Conservation (phyloP, 2,329 filamentous ascomycete species). For the Fusarium sp. region DNA sequence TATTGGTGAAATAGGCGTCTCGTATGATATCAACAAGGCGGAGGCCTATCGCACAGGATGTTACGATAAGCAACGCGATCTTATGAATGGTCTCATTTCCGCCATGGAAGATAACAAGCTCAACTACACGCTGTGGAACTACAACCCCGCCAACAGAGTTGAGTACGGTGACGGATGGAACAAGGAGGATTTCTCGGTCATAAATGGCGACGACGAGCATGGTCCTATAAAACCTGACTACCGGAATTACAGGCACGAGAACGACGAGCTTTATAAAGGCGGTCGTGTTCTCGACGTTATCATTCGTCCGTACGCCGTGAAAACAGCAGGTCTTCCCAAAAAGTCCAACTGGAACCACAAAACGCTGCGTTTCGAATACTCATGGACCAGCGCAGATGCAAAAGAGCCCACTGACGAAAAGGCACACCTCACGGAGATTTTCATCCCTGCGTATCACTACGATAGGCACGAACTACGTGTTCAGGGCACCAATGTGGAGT, state of each 20-base stretch:
- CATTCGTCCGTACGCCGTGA: slow-evolving; percentile 57
- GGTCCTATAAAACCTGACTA: slow-evolving; percentile 49
- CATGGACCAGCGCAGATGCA: slow-evolving; percentile 46
- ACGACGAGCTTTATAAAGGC: slow-evolving; percentile 55
- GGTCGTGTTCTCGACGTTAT: slow-evolving; percentile 55
- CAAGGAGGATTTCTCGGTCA: slow-evolving; percentile 58
- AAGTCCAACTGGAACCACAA: slow-evolving; percentile 53
- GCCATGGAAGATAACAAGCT: slow-evolving; percentile 57
- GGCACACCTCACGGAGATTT: slow-evolving; percentile 53
- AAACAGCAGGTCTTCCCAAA: slow-evolving; percentile 54
- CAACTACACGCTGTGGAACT: slow-evolving; percentile 57
- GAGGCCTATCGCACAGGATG: slow-evolving; percentile 54
- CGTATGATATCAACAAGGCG: slow-evolving; percentile 56
- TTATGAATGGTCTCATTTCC: slow-evolving; percentile 55
- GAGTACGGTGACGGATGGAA: slow-evolving; percentile 59
- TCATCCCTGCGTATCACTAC: slow-evolving; percentile 56
- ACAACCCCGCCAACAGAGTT: slow-evolving; percentile 55
- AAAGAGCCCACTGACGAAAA: slow-evolving; percentile 37
- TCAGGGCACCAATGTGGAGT: slow-evolving; percentile 48
- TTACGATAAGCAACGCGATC: slow-evolving; percentile 55
- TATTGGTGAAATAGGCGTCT: slow-evolving; percentile 57
- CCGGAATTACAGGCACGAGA: slow-evolving; percentile 50
- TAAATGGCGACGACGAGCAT: slow-evolving; percentile 53
- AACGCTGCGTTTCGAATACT: slow-evolving; percentile 52
- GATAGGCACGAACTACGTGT: slow-evolving; percentile 46